Evolutionary conservation across 2,329 filamentous ascomycete genomes (phyloP), one percentile per base, ranked within the genome.

Genomic region (Fusarium graminum): DNA sequence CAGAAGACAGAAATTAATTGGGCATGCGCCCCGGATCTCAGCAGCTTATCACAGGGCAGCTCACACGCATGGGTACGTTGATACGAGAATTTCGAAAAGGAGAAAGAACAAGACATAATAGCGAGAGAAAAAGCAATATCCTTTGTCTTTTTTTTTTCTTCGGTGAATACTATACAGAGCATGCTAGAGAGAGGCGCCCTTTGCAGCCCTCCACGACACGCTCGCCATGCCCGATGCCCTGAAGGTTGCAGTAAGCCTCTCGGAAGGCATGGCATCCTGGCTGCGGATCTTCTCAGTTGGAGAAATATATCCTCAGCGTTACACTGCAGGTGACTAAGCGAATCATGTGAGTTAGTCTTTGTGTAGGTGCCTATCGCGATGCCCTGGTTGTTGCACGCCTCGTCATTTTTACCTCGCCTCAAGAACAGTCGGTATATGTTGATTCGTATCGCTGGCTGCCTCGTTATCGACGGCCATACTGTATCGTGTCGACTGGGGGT

Each of bases 261-360:
- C 42, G 47, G 50, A 46, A 54, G 70, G 65, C 59, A 70, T 57
- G 30, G 58, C 58, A 72, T 70, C 69, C 69, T 47, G 62, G 65
- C 40, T 59, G 69, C 55, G 65, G 69, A 72, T 72, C 69, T 70
- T 43, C n/a, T 52, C 54, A 68, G 54, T 58, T 53, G 55, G 38
- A 68, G 61, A 56, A 36, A 53, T 29, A 17, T 56, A 59, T 67
- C 43, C 49, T 53, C 58, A 68, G 60, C 65, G 69, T 70, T 70
- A 58, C 69, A 72, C 52, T 38, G 69, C 59, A 68, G 44, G 45
- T 41, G 57, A 26, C 59, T 62, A 62, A 40, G 57, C 49, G 34
- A 44, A 41, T 56, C 43, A 13, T 36, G 47, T 46, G 46, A 55
- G 49, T 30, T 44, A 40, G 26, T 16, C 41, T 14, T 34, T 22